Evolutionary conservation across 352 stramenopile genomes (phyloP), one percentile per base, ranked within the genome.

Genomic region (Phytophthora pinifolia): DNA sequence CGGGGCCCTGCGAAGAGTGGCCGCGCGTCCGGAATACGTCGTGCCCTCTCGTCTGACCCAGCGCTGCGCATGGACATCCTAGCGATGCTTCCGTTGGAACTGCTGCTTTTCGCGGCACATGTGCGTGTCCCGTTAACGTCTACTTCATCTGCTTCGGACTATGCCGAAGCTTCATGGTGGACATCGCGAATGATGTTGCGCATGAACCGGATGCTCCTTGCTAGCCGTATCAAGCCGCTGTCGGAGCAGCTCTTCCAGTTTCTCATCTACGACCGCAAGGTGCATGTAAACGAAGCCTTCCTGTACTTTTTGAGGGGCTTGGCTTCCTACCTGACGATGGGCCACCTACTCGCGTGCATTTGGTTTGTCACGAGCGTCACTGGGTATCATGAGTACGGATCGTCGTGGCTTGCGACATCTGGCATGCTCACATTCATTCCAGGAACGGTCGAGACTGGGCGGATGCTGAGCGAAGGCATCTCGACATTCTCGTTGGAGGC

Each of bases 211-310:
- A 10, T 80, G n/a, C 22, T 90, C 2, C 59, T 81, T 20, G 29
- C 49, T 1, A 22, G 56, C 14, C 78, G 72, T 5, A 66, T 88
- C 15, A 44, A 69, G 2, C 32, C 67, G 0, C 51, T 88, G 5
- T 69, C 63, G 0, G 76, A 88, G 14, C 62, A 76, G 18, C 41
- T 88, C 2, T 68, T 88, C 15, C 80, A 91, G 69, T 88, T 76
- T 38, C 10, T 70, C 0, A 62, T 91, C 10, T 84, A 89, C 61
- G 74, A 88, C 4, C 32, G 69, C 8, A 85, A 84, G 27, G 15
- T 80, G 9, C 65, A 56, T 1, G 47, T 85, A 1, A 61, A 55
- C 0, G 80, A 91, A 37, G 63, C 62, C 0, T 25, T 61, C 12
- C 51, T 91, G 0, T 71, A 73, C 17, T 89, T 87, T 15, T n/a